A percentile compares a stretch with the other conserved stretches of the same genome.
phyloP scores from a whole-genome alignment of 352 stramenopile genomes.

The Thalassiosira gravida region DNA sequence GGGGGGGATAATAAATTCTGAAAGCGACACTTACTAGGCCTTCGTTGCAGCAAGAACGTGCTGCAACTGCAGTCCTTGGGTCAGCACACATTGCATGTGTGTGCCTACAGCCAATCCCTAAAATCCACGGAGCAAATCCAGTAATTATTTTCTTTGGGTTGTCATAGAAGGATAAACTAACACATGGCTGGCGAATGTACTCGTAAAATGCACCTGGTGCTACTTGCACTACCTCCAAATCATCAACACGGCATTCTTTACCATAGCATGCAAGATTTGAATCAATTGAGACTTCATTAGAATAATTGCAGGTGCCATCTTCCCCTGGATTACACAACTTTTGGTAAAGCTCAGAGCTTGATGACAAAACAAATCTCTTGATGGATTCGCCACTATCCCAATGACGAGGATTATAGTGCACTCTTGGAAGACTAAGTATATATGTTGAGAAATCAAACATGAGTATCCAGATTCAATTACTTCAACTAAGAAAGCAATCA shows the following conservation, averaged over 20 bases:
- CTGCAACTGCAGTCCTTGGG: slow-evolving; percentile 37
- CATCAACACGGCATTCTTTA: slow-evolving; percentile 63
- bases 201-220: slow-evolving; percentile 64
- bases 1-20: too few relatives aligned
- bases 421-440: slow-evolving; percentile 23
- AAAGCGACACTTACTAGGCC: slow-evolving; percentile 9
- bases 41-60: slow-evolving; percentile 43
- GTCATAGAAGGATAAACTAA: slow-evolving; percentile 56
- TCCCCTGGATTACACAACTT: slow-evolving; percentile 56
- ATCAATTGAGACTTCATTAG: slow-evolving; percentile 49
- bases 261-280: slow-evolving; percentile 56
- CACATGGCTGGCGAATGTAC: slow-evolving; percentile 65
- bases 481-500: not conserved
- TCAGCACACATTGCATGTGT: slow-evolving; percentile 62
- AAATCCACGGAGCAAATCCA: slow-evolving; percentile 26
- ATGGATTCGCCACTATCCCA: slow-evolving; percentile 62
- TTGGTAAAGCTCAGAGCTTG: slow-evolving; percentile 45
- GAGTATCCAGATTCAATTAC: not conserved
- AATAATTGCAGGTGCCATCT: slow-evolving; percentile 47
- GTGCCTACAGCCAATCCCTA: slow-evolving; percentile 32
- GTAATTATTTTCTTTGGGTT: slow-evolving; percentile 64
- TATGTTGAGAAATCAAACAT: not conserved
- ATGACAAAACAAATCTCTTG: slow-evolving; percentile 60
- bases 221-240: slow-evolving; percentile 54
- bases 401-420: slow-evolving; percentile 39